Evolutionary conservation across 1,284 basidiomycete species (phyloP).

Genomic region (Tilletia horrida): DNA sequence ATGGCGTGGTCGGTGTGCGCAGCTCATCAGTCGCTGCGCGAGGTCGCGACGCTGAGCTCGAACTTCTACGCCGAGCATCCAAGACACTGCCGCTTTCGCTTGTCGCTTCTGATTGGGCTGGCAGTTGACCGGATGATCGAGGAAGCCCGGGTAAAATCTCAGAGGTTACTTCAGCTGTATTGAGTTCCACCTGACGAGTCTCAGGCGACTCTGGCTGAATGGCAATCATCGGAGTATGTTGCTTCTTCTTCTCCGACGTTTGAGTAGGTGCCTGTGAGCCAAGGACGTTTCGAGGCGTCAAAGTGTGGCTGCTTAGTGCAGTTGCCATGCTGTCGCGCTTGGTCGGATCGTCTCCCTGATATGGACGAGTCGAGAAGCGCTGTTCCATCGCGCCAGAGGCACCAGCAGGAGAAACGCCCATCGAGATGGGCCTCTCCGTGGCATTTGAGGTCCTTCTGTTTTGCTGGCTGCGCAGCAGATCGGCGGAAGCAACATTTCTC

Average conservation of each 20-base stretch:
- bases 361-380: neutral
- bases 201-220: slow-evolving; percentile 13
- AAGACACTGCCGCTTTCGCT: neutral
- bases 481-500: neutral
- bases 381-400: neutral
- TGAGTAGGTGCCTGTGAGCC: neutral
- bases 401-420: neutral
- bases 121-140: neutral
- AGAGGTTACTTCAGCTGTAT: no score
- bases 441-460: neutral
- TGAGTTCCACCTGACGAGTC: neutral
- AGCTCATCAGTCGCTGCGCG: slow-evolving; percentile 29
- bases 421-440: neutral
- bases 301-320: slow-evolving; percentile 5
- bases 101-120: neutral
- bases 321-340: slow-evolving; percentile 13
- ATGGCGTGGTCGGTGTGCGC: slow-evolving; percentile 35
- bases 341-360: neutral
- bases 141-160: neutral
- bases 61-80: neutral
- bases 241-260: neutral
- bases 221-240: slow-evolving; percentile 1
- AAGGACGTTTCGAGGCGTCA: neutral
- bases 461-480: neutral
- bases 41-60: neutral